Percentiles rank a stretch among this genome's conserved stretches.
Conservation (phyloP, 2,329 filamentous ascomycete species). For the Colletotrichum gigasporum region DNA sequence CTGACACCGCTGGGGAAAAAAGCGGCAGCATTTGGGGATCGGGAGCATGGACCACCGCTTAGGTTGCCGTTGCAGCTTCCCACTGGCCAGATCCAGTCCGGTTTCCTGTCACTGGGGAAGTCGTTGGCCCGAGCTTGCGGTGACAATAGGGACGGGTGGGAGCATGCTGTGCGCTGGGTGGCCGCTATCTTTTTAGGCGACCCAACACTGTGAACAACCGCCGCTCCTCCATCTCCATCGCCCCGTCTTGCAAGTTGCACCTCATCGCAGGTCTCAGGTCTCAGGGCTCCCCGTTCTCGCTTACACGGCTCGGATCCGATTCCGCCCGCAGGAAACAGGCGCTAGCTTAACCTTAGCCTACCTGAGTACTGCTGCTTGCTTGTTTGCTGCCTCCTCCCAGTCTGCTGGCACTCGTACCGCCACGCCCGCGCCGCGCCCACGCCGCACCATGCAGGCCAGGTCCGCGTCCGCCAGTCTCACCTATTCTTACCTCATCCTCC, state of each 20-base stretch:
- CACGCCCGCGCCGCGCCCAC: not conserved
- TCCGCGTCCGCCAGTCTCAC: too few relatives aligned
- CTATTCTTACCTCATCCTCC: not conserved
- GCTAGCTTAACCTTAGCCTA: not conserved
- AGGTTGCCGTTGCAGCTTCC: conserved; percentile 7
- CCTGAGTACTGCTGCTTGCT: too few relatives aligned
- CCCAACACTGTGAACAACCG: not conserved
- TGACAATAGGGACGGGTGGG: not conserved
- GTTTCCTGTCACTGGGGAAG: conserved; percentile 22
- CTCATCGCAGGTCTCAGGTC: too few relatives aligned
- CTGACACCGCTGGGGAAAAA: not conserved
- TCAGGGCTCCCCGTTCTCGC: too few relatives aligned
- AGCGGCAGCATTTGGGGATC: not conserved
- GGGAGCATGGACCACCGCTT: conserved; percentile 30
- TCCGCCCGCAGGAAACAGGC: not conserved
- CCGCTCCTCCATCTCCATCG: not conserved
- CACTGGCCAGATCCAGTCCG: conserved; percentile 16
- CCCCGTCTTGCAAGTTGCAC: too few relatives aligned
- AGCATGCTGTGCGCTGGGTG: too few relatives aligned
- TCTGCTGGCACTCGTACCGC: not conserved
- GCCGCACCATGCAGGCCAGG: too few relatives aligned
- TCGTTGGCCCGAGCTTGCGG: not conserved
- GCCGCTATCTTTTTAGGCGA: too few relatives aligned
- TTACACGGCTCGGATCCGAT: conserved; percentile 13
- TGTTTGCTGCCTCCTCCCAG: not conserved